Evolutionary conservation across 306 rosid species (phyloP), one percentile per base, ranked within the genome.

Genomic region (Dalbergia cultrata): DNA sequence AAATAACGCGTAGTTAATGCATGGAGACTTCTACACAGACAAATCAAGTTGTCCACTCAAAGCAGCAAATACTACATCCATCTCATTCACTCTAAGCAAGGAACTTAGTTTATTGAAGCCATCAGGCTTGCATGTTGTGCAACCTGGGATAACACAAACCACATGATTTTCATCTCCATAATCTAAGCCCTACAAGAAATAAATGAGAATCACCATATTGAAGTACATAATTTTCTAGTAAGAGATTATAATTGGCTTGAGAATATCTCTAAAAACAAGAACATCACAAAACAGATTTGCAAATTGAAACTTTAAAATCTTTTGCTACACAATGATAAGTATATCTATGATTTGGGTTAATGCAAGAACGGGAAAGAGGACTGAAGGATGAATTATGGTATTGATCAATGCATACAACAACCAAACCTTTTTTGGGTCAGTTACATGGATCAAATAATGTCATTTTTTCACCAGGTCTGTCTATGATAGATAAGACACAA

Each of bases 11-110:
- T 59, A 81, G 88, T 86, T 79, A 92, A 97, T 82, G 44, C 95
- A 89, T 62, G 97, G 93, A 64, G 95, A 85, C 77, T 77, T 87
- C 74, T 92, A 85, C 71, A 83, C 72, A 61, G 94, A 89, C 57
- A 56, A 85, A 85, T 95, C 97, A 61, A 95, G 83, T 82, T 80
- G 79, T 69, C 97, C 98, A 70, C 89, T 84, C 53, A 95, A 86
- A 82, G 92, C 85, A 41, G 95, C 91, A 86, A 76, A 80, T 75
- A 91, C 75, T 78, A 89, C 21, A 83, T 82, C 95, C 67, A 83
- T 84, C 85, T 95, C 98, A 39, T 86, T 80, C 68, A 91, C 89
- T 75, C 80, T 83, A 74, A 73, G 86, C 54, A 83, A 78, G 67
- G 92, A 89, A 80, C 84, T 84, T 65, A 84, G 81, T 79, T 88